These are phyloP conservation scores for Pseudopyrenochaeta lycopersici DNA, from an alignment of 2,329 filamentous ascomycete genomes.

Conservation along the genomic window DNA sequence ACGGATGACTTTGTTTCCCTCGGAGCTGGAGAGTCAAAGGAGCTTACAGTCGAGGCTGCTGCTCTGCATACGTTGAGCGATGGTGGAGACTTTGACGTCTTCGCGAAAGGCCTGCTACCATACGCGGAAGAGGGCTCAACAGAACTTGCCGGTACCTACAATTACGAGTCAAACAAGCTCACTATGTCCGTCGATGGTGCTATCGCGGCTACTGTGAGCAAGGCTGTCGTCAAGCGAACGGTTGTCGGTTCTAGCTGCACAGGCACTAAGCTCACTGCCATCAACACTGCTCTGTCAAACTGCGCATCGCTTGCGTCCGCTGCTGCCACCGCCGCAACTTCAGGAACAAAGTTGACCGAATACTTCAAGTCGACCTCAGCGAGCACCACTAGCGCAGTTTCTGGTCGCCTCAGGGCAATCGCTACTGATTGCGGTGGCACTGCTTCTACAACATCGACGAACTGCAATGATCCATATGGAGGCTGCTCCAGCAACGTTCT, in stretches of 20 bases:
- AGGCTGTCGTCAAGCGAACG: conserved; percentile 62
- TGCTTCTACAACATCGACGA: conserved; percentile 61
- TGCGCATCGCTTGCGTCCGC: conserved; percentile 63
- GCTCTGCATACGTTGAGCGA: conserved; percentile 62
- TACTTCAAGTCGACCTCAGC: conserved; percentile 70
- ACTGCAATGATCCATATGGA: conserved; percentile 66
- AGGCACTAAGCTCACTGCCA: conserved; percentile 55
- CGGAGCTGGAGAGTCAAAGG: conserved; percentile 57
- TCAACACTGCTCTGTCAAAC: conserved; percentile 63
- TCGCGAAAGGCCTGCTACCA: conserved; percentile 58
- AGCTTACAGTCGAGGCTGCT: conserved; percentile 64
- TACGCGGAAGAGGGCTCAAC: conserved; percentile 58
- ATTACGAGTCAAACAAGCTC: conserved; percentile 68
- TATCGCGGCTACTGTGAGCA: conserved; percentile 59
- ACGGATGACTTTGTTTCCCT: conserved; percentile 63
- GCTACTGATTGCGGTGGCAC: conserved; percentile 65
- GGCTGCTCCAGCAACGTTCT: conserved; percentile 61
- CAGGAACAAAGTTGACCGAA: conserved; percentile 62
- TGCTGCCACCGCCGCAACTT: conserved; percentile 59
- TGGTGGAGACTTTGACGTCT: conserved; percentile 66
- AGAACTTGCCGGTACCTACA: conserved; percentile 63
- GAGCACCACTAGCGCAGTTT: conserved; percentile 52
- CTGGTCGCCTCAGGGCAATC: conserved; percentile 50
- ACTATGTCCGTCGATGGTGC: conserved; percentile 65
- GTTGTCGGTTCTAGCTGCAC: conserved; percentile 64